Evolutionary conservation across 1,139 yeast genomes (phyloP), one percentile per base, ranked within the genome.

Genomic region (Blastobotrys serpentis): DNA sequence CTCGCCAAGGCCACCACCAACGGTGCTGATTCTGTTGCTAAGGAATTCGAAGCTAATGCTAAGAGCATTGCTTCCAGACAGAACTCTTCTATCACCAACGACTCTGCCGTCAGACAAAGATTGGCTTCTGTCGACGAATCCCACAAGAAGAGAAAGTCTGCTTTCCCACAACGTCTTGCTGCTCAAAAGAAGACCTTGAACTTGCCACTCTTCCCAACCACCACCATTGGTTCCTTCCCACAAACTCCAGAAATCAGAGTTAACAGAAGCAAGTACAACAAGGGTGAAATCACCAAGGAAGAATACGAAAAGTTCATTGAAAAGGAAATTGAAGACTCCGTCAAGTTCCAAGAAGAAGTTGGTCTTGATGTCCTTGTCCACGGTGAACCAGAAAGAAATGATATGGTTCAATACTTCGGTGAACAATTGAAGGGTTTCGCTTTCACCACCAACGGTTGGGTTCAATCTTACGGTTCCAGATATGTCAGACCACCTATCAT

Each of bases 361-460:
- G 98, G 95, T 64, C 84, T 92, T 69, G 98, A 92, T 71, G 98
- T 92, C 64, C 80, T 90, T 65, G 98, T 92, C 61, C 98, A 92
- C 76, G 98, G 98, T 80, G 98, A 92, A 79, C 98, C 98, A 75
- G 98, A 94, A 82, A 87, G 98, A 84, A 92, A 92, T 78, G 98
- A 92, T 79, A 92, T 92, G 98, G 98, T 92, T 68, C 98, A 92
- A 81, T 92, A 92, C 84, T 92, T 92, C 63, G 98, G 98, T 80
- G 98, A 92, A 79, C 89, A 88, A 80, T 81, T 92, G 72, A 86
- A 87, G 71, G 98, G 98, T 73, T 92, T 86, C 73, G 96, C 95
- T 62, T 92, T 92, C 82, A 92, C 98, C 75, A 79, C 87, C 65
- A 88, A 88, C 82, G 98, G 98, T 77, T 92, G 98, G 98, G 98